A percentile compares a stretch with the other conserved stretches of the same genome.
phyloP scores from a whole-genome alignment of 257 asterid species.

The Lavandula angustifolia region DNA sequence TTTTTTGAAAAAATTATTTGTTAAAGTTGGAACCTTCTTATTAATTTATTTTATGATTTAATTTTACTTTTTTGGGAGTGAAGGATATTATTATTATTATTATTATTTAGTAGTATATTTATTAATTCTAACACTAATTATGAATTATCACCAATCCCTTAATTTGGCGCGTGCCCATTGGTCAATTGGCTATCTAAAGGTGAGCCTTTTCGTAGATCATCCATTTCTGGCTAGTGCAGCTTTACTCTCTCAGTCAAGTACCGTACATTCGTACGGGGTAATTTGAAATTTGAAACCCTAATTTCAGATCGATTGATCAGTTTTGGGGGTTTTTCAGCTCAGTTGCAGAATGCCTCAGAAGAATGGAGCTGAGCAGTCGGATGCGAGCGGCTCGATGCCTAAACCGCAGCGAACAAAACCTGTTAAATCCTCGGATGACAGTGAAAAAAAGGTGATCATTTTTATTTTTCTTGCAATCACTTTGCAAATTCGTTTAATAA shows the following conservation, averaged over 20 bases:
- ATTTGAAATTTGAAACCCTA: constrained; percentile 49
- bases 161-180: not conserved
- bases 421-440: constrained; percentile 63
- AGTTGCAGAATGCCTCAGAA: constrained; percentile 56
- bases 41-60: too few relatives aligned
- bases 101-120: too few relatives aligned
- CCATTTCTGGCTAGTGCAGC: not conserved
- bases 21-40: too few relatives aligned
- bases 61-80: too few relatives aligned
- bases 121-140: too few relatives aligned
- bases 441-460: constrained; percentile 51
- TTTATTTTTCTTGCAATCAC: not conserved
- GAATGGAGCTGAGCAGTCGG: constrained; percentile 57
- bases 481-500: not conserved
- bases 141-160: not conserved
- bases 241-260: constrained; percentile 18
- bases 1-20: too few relatives aligned
- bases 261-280: constrained; percentile 31
- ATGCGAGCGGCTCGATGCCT: constrained; percentile 43
- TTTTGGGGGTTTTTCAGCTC: constrained; percentile 20
- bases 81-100: too few relatives aligned
- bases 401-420: constrained; percentile 60
- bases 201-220: constrained; percentile 31
- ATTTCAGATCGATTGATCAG: constrained; percentile 35
- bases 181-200: not conserved